Evolutionary conservation across 2,329 filamentous ascomycete genomes (phyloP).

Genomic region (Teratosphaeria pseudoeucalypti): DNA sequence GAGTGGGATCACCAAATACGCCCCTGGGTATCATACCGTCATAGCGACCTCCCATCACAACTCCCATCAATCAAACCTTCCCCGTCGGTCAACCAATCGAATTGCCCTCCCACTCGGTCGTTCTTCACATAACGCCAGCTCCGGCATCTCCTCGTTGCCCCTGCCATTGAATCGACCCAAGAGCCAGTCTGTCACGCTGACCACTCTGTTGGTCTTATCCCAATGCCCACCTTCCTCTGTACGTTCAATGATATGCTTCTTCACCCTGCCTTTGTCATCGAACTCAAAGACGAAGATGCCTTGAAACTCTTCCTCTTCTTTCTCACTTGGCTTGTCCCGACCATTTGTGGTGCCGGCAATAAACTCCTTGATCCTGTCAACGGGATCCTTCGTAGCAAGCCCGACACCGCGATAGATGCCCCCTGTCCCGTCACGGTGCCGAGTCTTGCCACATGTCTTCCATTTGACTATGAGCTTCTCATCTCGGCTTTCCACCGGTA

Average conservation of each 20-base stretch:
- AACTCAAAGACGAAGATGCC: slow-evolving; percentile 95
- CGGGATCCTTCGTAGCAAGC: slow-evolving; percentile 32
- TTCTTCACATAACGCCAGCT: slow-evolving; percentile 32
- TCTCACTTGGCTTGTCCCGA: background rate
- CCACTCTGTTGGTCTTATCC: slow-evolving; percentile 76
- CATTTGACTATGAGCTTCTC: slow-evolving; percentile 89
- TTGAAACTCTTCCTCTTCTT: slow-evolving; percentile 58
- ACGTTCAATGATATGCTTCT: slow-evolving; percentile 89
- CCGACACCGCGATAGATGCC: slow-evolving; percentile 33
- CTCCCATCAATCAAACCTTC: background rate
- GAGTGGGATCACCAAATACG: background rate
- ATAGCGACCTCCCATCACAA: background rate
- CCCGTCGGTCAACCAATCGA: slow-evolving; percentile 7
- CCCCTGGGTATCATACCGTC: background rate
- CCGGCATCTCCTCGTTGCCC: slow-evolving; percentile 30
- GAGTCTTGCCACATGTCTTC: slow-evolving; percentile 56
- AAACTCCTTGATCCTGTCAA: slow-evolving; percentile 46
- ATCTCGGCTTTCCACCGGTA: slow-evolving; percentile 33
- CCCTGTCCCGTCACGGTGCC: slow-evolving; percentile 32
- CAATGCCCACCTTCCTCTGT: slow-evolving; percentile 73
- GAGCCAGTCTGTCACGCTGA: slow-evolving; percentile 90
- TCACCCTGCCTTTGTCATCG: slow-evolving; percentile 71
- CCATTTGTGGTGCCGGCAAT: slow-evolving; percentile 34
- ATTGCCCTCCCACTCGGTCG: slow-evolving; percentile 7
- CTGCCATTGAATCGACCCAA: slow-evolving; percentile 62